phyloP scores from a whole-genome alignment of 2,329 filamentous ascomycete species.

The Diaporthe eres region DNA sequence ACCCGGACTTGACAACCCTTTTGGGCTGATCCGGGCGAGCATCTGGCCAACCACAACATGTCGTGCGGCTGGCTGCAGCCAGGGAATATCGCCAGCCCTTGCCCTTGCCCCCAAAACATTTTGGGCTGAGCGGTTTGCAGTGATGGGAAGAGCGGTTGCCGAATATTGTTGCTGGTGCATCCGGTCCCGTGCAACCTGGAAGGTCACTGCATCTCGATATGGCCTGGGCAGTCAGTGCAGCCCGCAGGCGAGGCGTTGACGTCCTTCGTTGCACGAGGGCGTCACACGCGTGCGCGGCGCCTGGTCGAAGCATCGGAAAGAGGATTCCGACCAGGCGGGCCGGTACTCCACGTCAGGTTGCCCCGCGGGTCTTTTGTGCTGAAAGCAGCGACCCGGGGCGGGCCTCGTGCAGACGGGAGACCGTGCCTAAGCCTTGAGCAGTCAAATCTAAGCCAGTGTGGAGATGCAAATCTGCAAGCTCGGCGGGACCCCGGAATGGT shows the following conservation, averaged over 20 bases:
- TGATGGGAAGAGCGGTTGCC: conserved; percentile 5
- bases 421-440: conserved; percentile 12
- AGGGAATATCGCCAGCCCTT: conserved; percentile 25
- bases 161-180: conserved; percentile 8
- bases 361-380: neutral
- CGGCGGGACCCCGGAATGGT: conserved; percentile 23
- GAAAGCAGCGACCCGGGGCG: conserved; percentile 13
- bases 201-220: conserved; percentile 21
- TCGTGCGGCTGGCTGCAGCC: conserved; percentile 15
- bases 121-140: conserved; percentile 23
- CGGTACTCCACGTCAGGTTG: conserved; percentile 24
- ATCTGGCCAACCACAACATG: conserved; percentile 25
- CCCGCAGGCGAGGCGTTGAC: conserved; percentile 4
- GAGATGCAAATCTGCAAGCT: conserved; percentile 24
- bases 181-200: conserved; percentile 4
- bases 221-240: neutral
- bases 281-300: conserved; percentile 16
- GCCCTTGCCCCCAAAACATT: conserved; percentile 34
- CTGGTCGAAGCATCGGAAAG: conserved; percentile 8
- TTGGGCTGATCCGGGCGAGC: conserved; percentile 1
- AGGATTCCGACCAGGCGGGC: conserved; percentile 22
- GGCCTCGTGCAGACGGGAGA: conserved; percentile 24
- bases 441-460: conserved; percentile 12
- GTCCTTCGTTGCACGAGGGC: neutral
- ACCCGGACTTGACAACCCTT: conserved; percentile 22